Percentiles rank a stretch among this genome's conserved stretches.
These are phyloP conservation scores for Neurospora sp. DNA, from an alignment of 495 filamentous ascomycete species.

Conservation along the genomic window DNA sequence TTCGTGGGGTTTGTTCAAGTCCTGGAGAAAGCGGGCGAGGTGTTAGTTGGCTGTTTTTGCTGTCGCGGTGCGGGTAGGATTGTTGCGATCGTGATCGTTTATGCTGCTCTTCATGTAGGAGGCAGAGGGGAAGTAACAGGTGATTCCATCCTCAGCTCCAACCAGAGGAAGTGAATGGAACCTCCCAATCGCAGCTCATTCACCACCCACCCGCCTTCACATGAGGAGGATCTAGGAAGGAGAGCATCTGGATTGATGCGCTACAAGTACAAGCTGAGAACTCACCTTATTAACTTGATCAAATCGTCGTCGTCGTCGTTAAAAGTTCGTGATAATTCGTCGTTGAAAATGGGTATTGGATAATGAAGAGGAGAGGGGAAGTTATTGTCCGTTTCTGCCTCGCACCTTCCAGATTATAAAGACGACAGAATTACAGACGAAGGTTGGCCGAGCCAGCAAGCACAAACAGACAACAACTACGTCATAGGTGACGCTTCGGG, in stretches of 20 bases:
- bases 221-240: background rate
- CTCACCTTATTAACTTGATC: background rate
- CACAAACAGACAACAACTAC: conserved; percentile 5
- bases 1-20: background rate
- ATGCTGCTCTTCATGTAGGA: background rate
- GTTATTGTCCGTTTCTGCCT: background rate
- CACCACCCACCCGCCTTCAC: background rate
- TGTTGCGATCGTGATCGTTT: background rate
- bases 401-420: background rate
- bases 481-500: conserved; percentile 18
- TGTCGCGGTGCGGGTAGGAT: background rate
- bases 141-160: background rate
- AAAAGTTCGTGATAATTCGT: background rate
- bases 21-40: background rate
- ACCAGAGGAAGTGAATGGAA: background rate
- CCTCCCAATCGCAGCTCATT: background rate
- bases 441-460: background rate
- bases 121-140: background rate
- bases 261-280: background rate
- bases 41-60: background rate
- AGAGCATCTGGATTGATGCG: background rate
- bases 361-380: background rate
- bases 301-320: background rate
- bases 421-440: background rate
- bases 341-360: background rate